phyloP scores from a whole-genome alignment of 441 rosid genomes.

The Jatropha podagrica region DNA sequence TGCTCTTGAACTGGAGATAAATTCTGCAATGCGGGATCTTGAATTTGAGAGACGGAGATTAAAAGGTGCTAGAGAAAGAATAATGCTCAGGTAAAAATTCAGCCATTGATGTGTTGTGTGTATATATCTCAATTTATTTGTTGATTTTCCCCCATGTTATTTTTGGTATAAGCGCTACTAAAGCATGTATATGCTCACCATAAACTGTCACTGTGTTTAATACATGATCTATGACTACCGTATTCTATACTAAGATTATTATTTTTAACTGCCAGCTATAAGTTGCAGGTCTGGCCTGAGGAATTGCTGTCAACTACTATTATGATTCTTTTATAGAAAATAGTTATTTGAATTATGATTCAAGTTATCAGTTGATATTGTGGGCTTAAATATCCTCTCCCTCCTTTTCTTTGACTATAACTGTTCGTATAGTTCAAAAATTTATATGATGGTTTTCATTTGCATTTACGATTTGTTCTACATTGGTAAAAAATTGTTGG shows the following conservation, averaged over 20 bases:
- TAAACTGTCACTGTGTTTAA: neutral
- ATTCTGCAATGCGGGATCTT: slow-evolving; percentile 77
- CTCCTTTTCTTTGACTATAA: neutral
- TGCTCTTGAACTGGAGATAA: slow-evolving; percentile 82
- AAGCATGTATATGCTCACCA: neutral
- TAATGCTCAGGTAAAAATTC: slow-evolving; percentile 84
- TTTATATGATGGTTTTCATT: neutral
- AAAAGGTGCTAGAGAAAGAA: slow-evolving; percentile 96
- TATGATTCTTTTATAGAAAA: neutral
- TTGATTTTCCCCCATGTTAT: neutral
- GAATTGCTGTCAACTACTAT: neutral
- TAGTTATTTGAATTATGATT: neutral
- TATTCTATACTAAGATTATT: neutral
- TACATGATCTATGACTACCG: neutral
- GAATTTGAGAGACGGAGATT: slow-evolving; percentile 89
- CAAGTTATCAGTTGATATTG: neutral
- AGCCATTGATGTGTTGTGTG: neutral
- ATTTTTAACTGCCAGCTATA: neutral
- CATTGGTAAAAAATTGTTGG: neutral
- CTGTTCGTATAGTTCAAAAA: neutral
- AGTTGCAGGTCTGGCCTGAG: neutral
- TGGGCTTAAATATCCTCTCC: neutral
- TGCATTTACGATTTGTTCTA: neutral
- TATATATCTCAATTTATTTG: neutral
- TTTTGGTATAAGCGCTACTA: neutral